Conservation (phyloP, 495 filamentous ascomycete species). For the Lasiosphaeria hispida region DNA sequence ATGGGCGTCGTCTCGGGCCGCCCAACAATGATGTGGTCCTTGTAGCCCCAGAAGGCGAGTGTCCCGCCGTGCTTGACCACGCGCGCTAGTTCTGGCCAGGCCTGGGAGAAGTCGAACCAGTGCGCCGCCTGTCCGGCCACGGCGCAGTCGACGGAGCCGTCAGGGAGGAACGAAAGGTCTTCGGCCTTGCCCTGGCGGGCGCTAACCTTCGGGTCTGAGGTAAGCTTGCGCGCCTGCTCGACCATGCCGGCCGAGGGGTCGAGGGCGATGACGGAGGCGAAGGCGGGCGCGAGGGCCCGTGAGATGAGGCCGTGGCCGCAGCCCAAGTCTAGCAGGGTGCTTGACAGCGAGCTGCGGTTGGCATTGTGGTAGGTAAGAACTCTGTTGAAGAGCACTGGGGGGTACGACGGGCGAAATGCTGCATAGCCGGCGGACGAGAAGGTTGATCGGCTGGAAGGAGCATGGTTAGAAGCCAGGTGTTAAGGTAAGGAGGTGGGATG, state of each 20-base stretch:
- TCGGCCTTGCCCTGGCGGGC: conserved; percentile 51
- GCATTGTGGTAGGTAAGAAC: conserved; percentile 54
- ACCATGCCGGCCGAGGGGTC: conserved; percentile 62
- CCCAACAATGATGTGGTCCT: conserved; percentile 55
- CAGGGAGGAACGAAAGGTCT: conserved; percentile 45
- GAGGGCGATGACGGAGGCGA: conserved; percentile 49
- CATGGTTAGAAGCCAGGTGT: background rate
- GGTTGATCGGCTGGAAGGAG: conserved; percentile 12
- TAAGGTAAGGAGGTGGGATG: background rate
- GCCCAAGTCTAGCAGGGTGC: conserved; percentile 58
- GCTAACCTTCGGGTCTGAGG: conserved; percentile 43
- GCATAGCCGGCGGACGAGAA: conserved; percentile 59
- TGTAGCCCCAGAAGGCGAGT: conserved; percentile 63
- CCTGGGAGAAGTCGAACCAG: conserved; percentile 57
- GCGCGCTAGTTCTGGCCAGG: conserved; percentile 55
- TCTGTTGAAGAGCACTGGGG: conserved; percentile 50
- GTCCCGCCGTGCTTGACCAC: conserved; percentile 55
- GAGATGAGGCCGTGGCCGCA: conserved; percentile 59
- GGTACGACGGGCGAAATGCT: conserved; percentile 62
- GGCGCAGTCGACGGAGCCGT: conserved; percentile 52
- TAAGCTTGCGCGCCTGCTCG: conserved; percentile 48
- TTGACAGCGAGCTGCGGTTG: conserved; percentile 7
- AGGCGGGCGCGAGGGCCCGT: conserved; percentile 49
- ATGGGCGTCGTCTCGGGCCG: conserved; percentile 47
- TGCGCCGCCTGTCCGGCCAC: conserved; percentile 63